phyloP scores from a whole-genome alignment of 306 rosid species.

The Corylus americana region DNA sequence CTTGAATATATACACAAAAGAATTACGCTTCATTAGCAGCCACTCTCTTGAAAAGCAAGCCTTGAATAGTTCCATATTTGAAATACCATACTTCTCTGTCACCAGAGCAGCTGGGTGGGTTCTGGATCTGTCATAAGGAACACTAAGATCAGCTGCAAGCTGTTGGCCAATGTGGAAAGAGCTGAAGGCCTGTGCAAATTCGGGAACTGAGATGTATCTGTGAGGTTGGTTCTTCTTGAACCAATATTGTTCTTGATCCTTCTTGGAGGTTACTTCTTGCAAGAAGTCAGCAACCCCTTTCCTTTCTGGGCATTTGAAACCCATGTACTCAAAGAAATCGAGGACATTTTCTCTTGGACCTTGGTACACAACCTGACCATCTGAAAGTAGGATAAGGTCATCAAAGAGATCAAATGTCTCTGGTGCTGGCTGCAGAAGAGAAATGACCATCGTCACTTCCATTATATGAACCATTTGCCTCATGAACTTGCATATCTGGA shows the following conservation, averaged over 20 bases:
- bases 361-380: constrained; percentile 45
- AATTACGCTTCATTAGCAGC: constrained; percentile 65
- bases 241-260: constrained; percentile 92
- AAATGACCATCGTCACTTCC: constrained; percentile 29
- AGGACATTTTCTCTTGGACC: constrained; percentile 46
- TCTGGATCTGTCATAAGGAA: constrained; percentile 57
- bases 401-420: constrained; percentile 53
- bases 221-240: constrained; percentile 44
- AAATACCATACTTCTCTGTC: constrained; percentile 60
- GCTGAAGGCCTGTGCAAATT: constrained; percentile 47
- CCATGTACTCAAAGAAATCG: constrained; percentile 42
- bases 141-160: constrained; percentile 38
- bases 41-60: constrained; percentile 83
- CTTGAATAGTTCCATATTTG: constrained; percentile 66
- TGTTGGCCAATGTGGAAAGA: constrained; percentile 57
- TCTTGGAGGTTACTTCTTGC: constrained; percentile 49
- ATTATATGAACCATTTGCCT: constrained; percentile 4
- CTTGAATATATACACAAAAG: constrained; percentile 62
- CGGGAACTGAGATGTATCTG: constrained; percentile 57
- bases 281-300: constrained; percentile 37
- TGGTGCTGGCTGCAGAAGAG: constrained; percentile 58
- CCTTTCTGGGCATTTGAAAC: constrained; percentile 51
- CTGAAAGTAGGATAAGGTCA: constrained; percentile 41
- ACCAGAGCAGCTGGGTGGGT: constrained; percentile 73
- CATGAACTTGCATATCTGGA: constrained; percentile 79